Evolutionary conservation across 441 rosid genomes (phyloP).

Genomic region (Adansonia gregorii): DNA sequence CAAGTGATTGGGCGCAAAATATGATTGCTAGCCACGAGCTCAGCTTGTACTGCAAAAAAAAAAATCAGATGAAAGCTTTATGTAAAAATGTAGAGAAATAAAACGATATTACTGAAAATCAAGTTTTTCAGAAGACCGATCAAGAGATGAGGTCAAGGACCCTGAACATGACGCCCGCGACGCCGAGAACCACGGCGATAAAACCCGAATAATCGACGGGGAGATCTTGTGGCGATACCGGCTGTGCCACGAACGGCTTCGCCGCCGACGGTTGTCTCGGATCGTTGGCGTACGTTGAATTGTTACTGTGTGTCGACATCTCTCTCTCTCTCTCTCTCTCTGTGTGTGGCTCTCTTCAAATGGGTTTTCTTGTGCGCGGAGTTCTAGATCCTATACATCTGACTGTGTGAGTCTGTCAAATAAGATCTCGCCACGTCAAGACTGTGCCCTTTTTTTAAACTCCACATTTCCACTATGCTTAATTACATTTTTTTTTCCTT

Average conservation of each 20-base stretch:
- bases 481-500: too few relatives aligned
- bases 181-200: conserved; percentile 84
- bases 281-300: conserved; percentile 63
- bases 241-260: conserved; percentile 56
- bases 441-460: too few relatives aligned
- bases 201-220: conserved; percentile 95
- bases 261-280: conserved; percentile 91
- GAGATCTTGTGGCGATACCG: conserved; percentile 70
- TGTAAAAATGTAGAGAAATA: not conserved
- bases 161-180: conserved; percentile 94
- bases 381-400: too few relatives aligned
- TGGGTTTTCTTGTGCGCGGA: too few relatives aligned
- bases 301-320: conserved; percentile 17
- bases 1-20: conserved; percentile 84
- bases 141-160: conserved; percentile 35
- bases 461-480: too few relatives aligned
- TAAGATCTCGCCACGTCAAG: too few relatives aligned
- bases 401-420: too few relatives aligned
- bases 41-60: conserved; percentile 72
- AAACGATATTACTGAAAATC: not conserved
- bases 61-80: not conserved
- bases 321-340: too few relatives aligned
- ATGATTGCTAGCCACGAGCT: conserved; percentile 95
- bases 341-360: too few relatives aligned
- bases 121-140: not conserved